Evolutionary conservation across 78 protist genomes (phyloP).

Genomic region (Mastigamoeba balamuthi): DNA sequence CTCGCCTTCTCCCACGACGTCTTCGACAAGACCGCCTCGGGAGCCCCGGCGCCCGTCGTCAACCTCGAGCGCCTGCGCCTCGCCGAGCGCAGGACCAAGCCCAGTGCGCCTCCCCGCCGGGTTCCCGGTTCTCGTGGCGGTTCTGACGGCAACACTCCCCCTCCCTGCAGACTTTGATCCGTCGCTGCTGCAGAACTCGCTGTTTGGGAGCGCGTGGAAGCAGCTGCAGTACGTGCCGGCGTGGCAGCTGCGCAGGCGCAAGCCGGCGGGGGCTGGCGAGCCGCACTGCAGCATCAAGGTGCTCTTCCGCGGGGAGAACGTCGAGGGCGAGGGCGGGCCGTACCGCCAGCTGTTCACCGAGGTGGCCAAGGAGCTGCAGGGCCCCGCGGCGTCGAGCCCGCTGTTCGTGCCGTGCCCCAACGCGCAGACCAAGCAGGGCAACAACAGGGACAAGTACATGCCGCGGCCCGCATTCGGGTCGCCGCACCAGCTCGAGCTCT

Average conservation of each 20-base stretch:
- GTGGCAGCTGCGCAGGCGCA: background rate
- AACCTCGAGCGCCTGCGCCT: background rate
- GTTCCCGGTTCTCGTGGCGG: too few relatives aligned
- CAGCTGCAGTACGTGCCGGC: background rate
- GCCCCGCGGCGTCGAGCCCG: background rate
- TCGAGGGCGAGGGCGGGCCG: conserved; percentile 27
- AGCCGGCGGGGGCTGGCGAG: conserved; percentile 11
- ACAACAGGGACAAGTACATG: background rate
- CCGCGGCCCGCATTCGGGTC: background rate
- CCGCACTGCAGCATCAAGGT: conserved; percentile 9
- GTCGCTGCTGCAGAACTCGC: too few relatives aligned
- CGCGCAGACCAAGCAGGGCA: background rate
- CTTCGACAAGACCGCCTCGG: background rate
- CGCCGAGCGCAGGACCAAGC: background rate
- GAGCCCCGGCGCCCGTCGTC: background rate
- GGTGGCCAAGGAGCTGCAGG: conserved; percentile 1
- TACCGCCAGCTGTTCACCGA: conserved; percentile 24
- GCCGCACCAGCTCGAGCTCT: background rate
- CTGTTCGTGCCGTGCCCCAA: conserved; percentile 5
- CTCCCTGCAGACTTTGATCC: too few relatives aligned
- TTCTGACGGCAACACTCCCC: too few relatives aligned
- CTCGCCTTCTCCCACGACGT: background rate
- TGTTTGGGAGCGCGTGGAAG: background rate
- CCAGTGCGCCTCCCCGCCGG: background rate
- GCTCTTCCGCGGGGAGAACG: conserved; percentile 15